These are phyloP conservation scores for Xylaria sp. DNA, from an alignment of 2,329 filamentous ascomycete genomes.

Conservation along the genomic window DNA sequence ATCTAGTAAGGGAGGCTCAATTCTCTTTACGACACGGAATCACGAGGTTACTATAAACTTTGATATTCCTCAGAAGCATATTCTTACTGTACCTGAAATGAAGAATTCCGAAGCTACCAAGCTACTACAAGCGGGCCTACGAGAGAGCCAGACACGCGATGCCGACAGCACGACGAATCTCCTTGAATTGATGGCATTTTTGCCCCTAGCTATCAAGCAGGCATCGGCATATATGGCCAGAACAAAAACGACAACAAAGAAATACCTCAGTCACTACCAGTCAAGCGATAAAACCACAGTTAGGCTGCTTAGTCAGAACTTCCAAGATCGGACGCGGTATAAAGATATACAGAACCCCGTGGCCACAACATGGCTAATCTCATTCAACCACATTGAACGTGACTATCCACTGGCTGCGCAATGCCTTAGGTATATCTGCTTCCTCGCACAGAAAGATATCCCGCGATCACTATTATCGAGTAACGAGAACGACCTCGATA, in stretches of 20 bases:
- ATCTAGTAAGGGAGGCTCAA: slow-evolving; percentile 32
- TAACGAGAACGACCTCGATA: too few relatives aligned
- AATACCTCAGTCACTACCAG: slow-evolving; percentile 45
- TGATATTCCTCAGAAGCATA: neutral
- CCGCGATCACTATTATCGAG: neutral
- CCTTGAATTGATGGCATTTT: slow-evolving; percentile 39
- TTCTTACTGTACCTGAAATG: slow-evolving; percentile 8
- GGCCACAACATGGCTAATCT: slow-evolving; percentile 22
- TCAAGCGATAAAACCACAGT: slow-evolving; percentile 34
- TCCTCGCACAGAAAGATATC: slow-evolving; percentile 40
- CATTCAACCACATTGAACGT: slow-evolving; percentile 14
- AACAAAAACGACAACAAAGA: slow-evolving; percentile 24
- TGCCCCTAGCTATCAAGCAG: slow-evolving; percentile 53
- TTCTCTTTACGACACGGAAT: slow-evolving; percentile 18
- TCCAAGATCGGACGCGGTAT: too few relatives aligned
- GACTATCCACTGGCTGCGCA: slow-evolving; percentile 13
- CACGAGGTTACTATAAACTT: neutral
- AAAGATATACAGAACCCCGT: slow-evolving; percentile 14
- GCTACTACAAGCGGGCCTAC: neutral
- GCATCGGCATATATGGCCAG: slow-evolving; percentile 51
- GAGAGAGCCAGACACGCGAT: neutral
- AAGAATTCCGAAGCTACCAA: slow-evolving; percentile 2
- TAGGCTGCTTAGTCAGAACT: too few relatives aligned
- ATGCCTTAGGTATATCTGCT: slow-evolving; percentile 42
- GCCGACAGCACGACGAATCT: neutral